Evolutionary conservation across 2,329 filamentous ascomycete species (phyloP).

Genomic region (Beauveria caledonica): DNA sequence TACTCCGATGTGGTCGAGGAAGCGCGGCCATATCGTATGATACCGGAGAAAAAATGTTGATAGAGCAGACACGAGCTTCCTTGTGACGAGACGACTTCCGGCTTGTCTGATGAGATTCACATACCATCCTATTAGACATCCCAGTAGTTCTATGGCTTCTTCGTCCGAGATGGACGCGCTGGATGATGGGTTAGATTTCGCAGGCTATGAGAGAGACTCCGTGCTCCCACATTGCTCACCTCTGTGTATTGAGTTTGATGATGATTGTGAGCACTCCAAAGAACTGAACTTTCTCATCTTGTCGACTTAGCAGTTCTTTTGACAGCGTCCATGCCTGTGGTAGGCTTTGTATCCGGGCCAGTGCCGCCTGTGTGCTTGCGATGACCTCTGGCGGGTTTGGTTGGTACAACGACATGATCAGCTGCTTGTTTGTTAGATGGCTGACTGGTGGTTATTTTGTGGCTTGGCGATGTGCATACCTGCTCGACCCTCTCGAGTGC

Average conservation of each 20-base stretch:
- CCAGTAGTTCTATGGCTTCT: constrained; percentile 50
- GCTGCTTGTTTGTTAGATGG: constrained; percentile 14
- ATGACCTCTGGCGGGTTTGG: constrained; percentile 41
- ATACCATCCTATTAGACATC: constrained; percentile 56
- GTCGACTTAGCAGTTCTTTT: constrained; percentile 60
- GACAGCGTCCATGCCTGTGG: constrained; percentile 80
- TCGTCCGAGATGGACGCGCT: constrained; percentile 45
- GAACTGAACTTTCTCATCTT: constrained; percentile 73
- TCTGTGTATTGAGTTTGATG: constrained; percentile 89
- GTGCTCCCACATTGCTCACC: constrained; percentile 37
- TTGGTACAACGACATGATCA: constrained; percentile 46
- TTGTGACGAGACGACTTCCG: constrained; percentile 53
- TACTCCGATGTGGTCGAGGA: constrained; percentile 50
- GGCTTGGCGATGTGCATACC: not conserved
- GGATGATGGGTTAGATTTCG: constrained; percentile 3
- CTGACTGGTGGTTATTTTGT: too few relatives aligned
- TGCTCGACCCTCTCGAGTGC: constrained; percentile 7
- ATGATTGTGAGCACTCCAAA: constrained; percentile 90
- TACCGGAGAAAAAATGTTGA: constrained; percentile 69
- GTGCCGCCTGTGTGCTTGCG: constrained; percentile 55
- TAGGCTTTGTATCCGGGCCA: constrained; percentile 73
- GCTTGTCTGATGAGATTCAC: constrained; percentile 43
- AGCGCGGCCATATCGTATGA: constrained; percentile 57
- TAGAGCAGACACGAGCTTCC: constrained; percentile 70
- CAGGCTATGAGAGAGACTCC: not conserved